Conservation (phyloP, 2,329 filamentous ascomycete species). For the Davidsoniella eucalypti region DNA sequence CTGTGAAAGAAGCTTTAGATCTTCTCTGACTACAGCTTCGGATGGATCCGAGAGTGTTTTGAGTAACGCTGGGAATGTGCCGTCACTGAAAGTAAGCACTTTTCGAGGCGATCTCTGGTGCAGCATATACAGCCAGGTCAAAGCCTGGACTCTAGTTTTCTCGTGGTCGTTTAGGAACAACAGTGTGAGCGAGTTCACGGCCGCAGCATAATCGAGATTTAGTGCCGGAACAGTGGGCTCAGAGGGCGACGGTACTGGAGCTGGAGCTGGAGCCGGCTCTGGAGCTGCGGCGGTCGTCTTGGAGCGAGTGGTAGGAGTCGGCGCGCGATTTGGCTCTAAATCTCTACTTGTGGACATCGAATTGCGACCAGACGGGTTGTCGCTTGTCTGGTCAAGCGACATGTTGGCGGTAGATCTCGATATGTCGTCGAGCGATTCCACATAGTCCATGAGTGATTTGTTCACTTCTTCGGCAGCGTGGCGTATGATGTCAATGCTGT, state of each 20-base stretch:
- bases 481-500: slow-evolving; percentile 74
- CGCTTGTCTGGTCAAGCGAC: background rate
- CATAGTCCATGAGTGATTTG: slow-evolving; percentile 79
- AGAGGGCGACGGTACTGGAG: slow-evolving; percentile 15
- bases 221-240: background rate
- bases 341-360: slow-evolving; percentile 2
- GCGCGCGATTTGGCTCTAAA: slow-evolving; percentile 1
- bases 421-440: slow-evolving; percentile 76
- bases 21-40: slow-evolving; percentile 88
- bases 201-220: slow-evolving; percentile 89
- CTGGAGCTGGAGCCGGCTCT: slow-evolving; percentile 21
- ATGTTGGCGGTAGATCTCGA: background rate
- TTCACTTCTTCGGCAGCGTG: slow-evolving; percentile 83
- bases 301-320: slow-evolving; percentile 6
- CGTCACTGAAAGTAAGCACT: slow-evolving; percentile 88
- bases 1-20: slow-evolving; percentile 82
- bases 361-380: slow-evolving; percentile 2
- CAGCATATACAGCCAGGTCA: slow-evolving; percentile 96
- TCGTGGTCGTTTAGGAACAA: slow-evolving; percentile 96
- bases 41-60: slow-evolving; percentile 94
- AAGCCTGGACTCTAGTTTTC: slow-evolving; percentile 78
- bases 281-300: slow-evolving; percentile 13
- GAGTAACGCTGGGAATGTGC: slow-evolving; percentile 85
- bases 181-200: slow-evolving; percentile 81
- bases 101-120: slow-evolving; percentile 89